Conservation (phyloP, 2,329 filamentous ascomycete species). For the Aphanoascus verrucosus region DNA sequence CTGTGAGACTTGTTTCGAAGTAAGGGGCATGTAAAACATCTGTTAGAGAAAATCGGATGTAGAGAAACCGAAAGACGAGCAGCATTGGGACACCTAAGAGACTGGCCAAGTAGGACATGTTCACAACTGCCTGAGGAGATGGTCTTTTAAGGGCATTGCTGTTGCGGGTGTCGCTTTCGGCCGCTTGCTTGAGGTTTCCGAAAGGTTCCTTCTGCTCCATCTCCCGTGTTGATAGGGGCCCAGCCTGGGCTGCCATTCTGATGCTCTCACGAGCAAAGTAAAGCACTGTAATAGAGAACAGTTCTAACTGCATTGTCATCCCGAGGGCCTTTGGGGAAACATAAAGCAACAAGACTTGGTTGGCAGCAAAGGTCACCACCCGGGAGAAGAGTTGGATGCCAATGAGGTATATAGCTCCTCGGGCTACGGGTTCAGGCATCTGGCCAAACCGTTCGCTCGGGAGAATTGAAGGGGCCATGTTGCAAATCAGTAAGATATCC, state of each 20-base stretch:
- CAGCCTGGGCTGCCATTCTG: conserved; percentile 80
- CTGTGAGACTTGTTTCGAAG: conserved; percentile 45
- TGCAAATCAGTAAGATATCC: not conserved
- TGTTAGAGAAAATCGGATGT: conserved; percentile 47
- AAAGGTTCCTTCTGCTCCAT: conserved; percentile 14
- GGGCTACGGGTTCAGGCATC: conserved; percentile 33
- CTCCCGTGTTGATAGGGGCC: conserved; percentile 35
- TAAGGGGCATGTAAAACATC: conserved; percentile 49
- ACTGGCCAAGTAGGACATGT: conserved; percentile 73
- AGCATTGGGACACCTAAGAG: conserved; percentile 56
- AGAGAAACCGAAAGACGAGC: conserved; percentile 54
- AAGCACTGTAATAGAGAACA: conserved; percentile 84
- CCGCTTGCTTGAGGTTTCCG: conserved; percentile 15
- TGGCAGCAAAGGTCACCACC: conserved; percentile 77
- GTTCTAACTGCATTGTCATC: conserved; percentile 77
- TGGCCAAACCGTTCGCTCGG: not conserved
- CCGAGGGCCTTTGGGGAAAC: conserved; percentile 77
- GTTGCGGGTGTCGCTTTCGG: conserved; percentile 19
- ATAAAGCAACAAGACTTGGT: conserved; percentile 80
- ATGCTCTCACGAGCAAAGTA: conserved; percentile 90
- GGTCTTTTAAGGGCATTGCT: conserved; percentile 20
- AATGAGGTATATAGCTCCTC: conserved; percentile 76
- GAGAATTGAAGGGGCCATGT: not conserved
- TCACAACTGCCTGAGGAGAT: conserved; percentile 64
- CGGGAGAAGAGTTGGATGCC: conserved; percentile 79